phyloP scores from a whole-genome alignment of 2,329 filamentous ascomycete species.

The Diplodia seriata region DNA sequence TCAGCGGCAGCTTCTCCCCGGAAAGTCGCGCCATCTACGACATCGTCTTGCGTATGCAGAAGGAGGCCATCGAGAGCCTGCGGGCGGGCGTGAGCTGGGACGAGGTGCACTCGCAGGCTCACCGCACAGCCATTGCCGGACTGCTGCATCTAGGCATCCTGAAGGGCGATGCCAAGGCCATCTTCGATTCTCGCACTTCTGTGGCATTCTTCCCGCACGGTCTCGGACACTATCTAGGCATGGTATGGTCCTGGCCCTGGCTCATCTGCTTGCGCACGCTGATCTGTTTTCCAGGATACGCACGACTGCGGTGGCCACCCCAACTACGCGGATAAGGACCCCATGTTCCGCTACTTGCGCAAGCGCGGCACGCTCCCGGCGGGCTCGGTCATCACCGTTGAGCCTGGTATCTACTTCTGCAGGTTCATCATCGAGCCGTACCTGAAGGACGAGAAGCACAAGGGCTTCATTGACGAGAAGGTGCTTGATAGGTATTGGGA shows the following conservation, averaged over 20 bases:
- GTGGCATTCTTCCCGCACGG: conserved; percentile 61
- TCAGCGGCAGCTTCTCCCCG: conserved; percentile 63
- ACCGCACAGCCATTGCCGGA: conserved; percentile 81
- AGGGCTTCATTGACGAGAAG: conserved; percentile 68
- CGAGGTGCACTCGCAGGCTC: conserved; percentile 78
- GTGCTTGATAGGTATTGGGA: conserved; percentile 73
- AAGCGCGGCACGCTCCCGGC: conserved; percentile 77
- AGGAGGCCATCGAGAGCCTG: conserved; percentile 74
- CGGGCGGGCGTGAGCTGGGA: conserved; percentile 81
- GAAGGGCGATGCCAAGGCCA: conserved; percentile 60
- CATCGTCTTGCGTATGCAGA: conserved; percentile 87
- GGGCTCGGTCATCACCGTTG: conserved; percentile 88
- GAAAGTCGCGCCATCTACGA: conserved; percentile 68
- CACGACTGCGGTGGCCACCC: conserved; percentile 59
- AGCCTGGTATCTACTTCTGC: conserved; percentile 87
- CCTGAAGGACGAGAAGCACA: conserved; percentile 66
- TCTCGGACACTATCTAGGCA: conserved; percentile 59
- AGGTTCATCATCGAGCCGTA: conserved; percentile 74
- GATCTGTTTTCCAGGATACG: conserved; percentile 46
- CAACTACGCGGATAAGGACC: conserved; percentile 71
- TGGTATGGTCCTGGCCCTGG: conserved; percentile 40
- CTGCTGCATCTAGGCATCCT: conserved; percentile 78
- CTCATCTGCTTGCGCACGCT: conserved; percentile 6
- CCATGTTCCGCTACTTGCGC: conserved; percentile 85
- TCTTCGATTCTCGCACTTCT: conserved; percentile 54